Conservation (phyloP, 352 stramenopile species). For the Globisporangium cederbergense region DNA sequence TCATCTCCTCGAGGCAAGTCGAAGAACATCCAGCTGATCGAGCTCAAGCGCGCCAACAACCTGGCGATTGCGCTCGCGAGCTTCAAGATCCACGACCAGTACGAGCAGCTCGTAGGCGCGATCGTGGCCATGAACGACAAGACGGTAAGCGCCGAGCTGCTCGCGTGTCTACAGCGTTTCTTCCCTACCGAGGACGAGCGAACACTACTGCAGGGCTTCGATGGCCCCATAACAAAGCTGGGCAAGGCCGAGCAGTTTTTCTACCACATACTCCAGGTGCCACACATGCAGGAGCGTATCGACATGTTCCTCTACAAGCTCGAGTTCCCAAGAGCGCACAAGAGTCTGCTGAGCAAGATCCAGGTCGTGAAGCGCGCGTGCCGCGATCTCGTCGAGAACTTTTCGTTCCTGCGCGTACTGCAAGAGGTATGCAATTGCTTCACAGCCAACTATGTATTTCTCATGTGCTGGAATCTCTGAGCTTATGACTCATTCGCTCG, state of each 20-base stretch:
- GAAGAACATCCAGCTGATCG: slow-evolving; percentile 74
- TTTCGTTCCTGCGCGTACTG: slow-evolving; percentile 48
- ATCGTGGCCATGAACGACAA: slow-evolving; percentile 63
- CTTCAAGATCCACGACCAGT: slow-evolving; percentile 74
- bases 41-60: slow-evolving; percentile 81
- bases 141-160: slow-evolving; percentile 48
- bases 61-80: slow-evolving; percentile 64
- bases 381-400: slow-evolving; percentile 69
- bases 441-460: not conserved
- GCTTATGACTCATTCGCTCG: not conserved
- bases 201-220: slow-evolving; percentile 36
- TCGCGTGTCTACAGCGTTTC: slow-evolving; percentile 71
- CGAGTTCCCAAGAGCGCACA: slow-evolving; percentile 47
- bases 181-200: slow-evolving; percentile 74
- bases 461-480: not conserved
- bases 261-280: slow-evolving; percentile 54
- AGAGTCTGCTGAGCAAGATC: slow-evolving; percentile 39
- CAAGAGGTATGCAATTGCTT: slow-evolving; percentile 28
- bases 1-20: slow-evolving; percentile 69
- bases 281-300: slow-evolving; percentile 53
- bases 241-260: slow-evolving; percentile 78
- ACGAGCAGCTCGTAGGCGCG: slow-evolving; percentile 56
- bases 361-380: slow-evolving; percentile 61
- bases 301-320: slow-evolving; percentile 80
- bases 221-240: slow-evolving; percentile 38